A percentile compares a stretch with the other conserved stretches of the same genome.
Evolutionary conservation across 2,329 filamentous ascomycete genomes (phyloP).

Genomic region (Lecanosticta acicola): DNA sequence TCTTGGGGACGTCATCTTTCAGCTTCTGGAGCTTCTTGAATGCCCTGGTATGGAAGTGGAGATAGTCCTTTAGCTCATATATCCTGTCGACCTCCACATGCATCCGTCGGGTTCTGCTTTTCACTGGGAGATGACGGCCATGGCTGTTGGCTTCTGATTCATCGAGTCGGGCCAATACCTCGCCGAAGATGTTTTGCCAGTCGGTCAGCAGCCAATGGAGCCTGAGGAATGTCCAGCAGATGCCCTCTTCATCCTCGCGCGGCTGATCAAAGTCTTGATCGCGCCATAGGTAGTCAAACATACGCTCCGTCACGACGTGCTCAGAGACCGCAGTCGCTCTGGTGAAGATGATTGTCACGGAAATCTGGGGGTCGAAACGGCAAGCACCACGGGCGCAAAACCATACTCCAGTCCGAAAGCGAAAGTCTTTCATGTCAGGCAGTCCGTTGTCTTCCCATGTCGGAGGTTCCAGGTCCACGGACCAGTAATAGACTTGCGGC

Average conservation of each 20-base stretch:
- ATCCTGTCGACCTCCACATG: constrained; percentile 34
- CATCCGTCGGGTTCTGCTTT: constrained; percentile 29
- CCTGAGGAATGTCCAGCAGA: constrained; percentile 34
- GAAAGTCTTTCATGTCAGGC: constrained; percentile 29
- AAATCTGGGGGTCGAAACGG: constrained; percentile 25
- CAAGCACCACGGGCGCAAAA: constrained; percentile 32
- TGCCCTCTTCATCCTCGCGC: constrained; percentile 32
- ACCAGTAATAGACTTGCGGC: constrained; percentile 37
- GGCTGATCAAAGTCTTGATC: constrained; percentile 31
- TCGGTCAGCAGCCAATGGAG: constrained; percentile 34
- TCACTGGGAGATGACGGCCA: constrained; percentile 31
- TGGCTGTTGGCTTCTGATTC: constrained; percentile 34
- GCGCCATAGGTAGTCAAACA: constrained; percentile 31
- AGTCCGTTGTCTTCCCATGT: constrained; percentile 19
- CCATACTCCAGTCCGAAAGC: constrained; percentile 34
- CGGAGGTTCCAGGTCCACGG: constrained; percentile 30
- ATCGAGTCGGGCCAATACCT: constrained; percentile 30
- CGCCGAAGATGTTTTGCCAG: constrained; percentile 36
- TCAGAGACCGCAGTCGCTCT: constrained; percentile 28
- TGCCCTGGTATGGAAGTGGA: constrained; percentile 32
- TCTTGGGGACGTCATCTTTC: constrained; percentile 26
- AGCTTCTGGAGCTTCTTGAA: constrained; percentile 34
- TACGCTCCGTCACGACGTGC: constrained; percentile 29
- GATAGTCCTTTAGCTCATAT: constrained; percentile 34
- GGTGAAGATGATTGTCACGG: constrained; percentile 34